These are phyloP conservation scores for Penicillium fimorum DNA, from an alignment of 495 filamentous ascomycete genomes.

Conservation along the genomic window DNA sequence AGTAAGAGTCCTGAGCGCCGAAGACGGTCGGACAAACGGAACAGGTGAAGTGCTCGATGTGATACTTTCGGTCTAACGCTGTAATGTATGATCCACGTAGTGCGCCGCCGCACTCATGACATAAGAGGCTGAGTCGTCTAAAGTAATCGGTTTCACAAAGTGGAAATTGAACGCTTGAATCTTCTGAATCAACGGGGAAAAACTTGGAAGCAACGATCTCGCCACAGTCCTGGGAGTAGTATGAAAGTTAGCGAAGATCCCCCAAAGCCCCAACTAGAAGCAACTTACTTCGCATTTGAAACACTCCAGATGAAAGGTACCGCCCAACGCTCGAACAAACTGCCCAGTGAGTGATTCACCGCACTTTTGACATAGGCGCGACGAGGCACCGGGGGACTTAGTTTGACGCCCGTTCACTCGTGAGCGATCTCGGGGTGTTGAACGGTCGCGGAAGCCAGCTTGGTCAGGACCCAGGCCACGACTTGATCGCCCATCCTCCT, in stretches of 20 bases:
- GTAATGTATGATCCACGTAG: constrained; percentile 98
- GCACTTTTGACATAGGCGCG: constrained; percentile 83
- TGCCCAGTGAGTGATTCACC: constrained; percentile 82
- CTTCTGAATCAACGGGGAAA: constrained; percentile 91
- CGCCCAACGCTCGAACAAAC: constrained; percentile 89
- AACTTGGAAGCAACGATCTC: constrained; percentile 98
- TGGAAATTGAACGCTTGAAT: constrained; percentile 82
- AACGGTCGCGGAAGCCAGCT: constrained; percentile 37
- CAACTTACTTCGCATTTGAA: constrained; percentile 88
- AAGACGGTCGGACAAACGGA: constrained; percentile 97
- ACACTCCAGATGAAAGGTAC: constrained; percentile 95
- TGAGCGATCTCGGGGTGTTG: constrained; percentile 42
- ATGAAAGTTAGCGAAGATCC: background rate
- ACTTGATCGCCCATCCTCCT: constrained; percentile 34
- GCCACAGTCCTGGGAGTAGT: constrained; percentile 75
- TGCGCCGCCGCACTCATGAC: constrained; percentile 87
- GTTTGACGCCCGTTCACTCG: constrained; percentile 45
- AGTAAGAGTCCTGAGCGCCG: constrained; percentile 96
- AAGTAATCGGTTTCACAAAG: constrained; percentile 99
- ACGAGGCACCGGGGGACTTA: constrained; percentile 40
- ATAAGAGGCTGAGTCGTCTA: constrained; percentile 84
- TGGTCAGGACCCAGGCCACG: constrained; percentile 40
- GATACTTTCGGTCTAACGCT: constrained; percentile 94
- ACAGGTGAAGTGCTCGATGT: constrained; percentile 99
- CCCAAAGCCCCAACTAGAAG: background rate